phyloP scores from a whole-genome alignment of 169 alveolate species.

The Eimeria maxima region DNA sequence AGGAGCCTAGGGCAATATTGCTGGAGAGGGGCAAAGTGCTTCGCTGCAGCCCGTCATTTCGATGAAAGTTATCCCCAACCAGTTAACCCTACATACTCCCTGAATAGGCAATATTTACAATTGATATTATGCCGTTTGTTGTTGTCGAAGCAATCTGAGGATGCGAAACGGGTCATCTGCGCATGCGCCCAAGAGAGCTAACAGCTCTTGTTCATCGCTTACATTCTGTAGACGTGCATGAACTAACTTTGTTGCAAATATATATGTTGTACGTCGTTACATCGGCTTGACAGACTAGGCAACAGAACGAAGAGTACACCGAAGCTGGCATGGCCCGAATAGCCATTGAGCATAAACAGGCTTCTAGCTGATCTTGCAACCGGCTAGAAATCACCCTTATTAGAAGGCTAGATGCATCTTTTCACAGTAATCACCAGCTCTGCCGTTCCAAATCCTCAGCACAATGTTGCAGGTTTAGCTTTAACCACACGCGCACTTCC shows the following conservation, averaged over 20 bases:
- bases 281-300: not conserved
- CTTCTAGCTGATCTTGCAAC: not conserved
- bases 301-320: not conserved
- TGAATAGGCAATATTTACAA: not conserved
- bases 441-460: not conserved
- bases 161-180: not conserved
- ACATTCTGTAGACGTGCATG: not conserved
- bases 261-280: not conserved
- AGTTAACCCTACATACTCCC: not conserved
- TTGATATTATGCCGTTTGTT: not conserved
- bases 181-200: not conserved
- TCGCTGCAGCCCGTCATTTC: not conserved
- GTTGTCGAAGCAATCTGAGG: not conserved
- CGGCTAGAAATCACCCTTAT: not conserved
- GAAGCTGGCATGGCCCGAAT: not conserved
- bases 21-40: not conserved
- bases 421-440: not conserved
- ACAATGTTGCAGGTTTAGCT: not conserved
- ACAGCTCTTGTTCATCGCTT: not conserved
- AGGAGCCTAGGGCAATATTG: not conserved
- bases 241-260: not conserved
- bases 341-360: not conserved
- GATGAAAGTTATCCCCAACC: not conserved
- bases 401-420: not conserved
- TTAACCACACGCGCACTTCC: not conserved